Base-by-base conservation (phyloP, 2,329 filamentous ascomycete species). In the Hymenoscyphus albidus region DNA sequence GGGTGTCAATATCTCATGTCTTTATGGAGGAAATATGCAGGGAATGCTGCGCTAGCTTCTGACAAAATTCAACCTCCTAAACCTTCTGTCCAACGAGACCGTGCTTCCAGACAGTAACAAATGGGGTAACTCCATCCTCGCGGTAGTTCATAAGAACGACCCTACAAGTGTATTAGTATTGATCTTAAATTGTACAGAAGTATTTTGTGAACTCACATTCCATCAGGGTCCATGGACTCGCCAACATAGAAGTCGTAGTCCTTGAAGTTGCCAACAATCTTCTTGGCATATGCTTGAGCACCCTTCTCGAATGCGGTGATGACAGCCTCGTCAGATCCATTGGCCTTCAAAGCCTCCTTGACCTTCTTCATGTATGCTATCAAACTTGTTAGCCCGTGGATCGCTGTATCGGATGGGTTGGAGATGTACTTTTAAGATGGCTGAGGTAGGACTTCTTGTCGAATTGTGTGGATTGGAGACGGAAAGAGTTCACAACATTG, bases 71-170 rank as follows among this genome's bases (percentile, higher is more conserved):
- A n/a, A 48, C 56, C 84, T 94, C 56, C 84, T 94, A 99, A 73
- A 98, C 93, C 91, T 99, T 98, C 84, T 87, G 88, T 83, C 90
- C 89, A 73, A 82, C 83, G 70, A 98, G 81, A 76, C 94, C 95
- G 82, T 97, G 90, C 88, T 98, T 97, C 94, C 93, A 98, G 82
- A 96, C 82, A 72, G 87, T 90, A 74, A 96, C 84, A 78, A 85
- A 99, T 67, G 95, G 95, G 63, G 94, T 98, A 72, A 89, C 79
- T 79, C 95, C 95, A 75, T 98, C 95, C 79, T 97, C 93, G 75
- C 95, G 94, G 87, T 97, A 99, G 86, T 97, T 96, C 77, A 97
- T 90, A 72, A 97, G 91, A 71, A 93, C 84, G 74, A 97, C 84
- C 88, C 91, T 93, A 22, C 12, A 69, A 32, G 60, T 2, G n/a